These are phyloP conservation scores for Cadophora sp. DNA, from an alignment of 2,329 filamentous ascomycete species.

Conservation along the genomic window DNA sequence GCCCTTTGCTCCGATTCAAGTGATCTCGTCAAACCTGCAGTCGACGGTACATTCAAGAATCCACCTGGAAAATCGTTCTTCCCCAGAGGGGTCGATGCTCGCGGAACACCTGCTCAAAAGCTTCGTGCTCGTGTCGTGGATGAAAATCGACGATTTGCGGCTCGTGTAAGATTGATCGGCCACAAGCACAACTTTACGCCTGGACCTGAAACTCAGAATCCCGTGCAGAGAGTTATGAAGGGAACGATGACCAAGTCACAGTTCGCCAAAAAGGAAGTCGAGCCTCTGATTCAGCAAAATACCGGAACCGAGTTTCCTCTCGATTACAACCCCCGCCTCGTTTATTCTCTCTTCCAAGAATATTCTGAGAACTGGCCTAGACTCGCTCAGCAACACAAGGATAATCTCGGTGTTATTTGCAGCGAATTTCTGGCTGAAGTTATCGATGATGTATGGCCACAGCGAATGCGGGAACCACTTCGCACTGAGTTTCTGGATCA, in stretches of 20 bases:
- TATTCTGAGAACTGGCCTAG: slow-evolving; percentile 26
- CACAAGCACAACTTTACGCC: slow-evolving; percentile 26
- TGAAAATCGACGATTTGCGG: slow-evolving; percentile 25
- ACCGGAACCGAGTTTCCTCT: slow-evolving; percentile 27
- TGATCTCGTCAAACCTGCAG: slow-evolving; percentile 22
- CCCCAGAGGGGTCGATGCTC: slow-evolving; percentile 20
- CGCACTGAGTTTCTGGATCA: slow-evolving; percentile 24
- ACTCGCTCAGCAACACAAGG: slow-evolving; percentile 28
- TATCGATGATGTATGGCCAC: slow-evolving; percentile 27
- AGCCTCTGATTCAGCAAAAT: slow-evolving; percentile 22
- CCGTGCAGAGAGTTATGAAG: neutral
- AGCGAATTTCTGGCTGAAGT: slow-evolving; percentile 28
- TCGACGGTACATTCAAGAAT: slow-evolving; percentile 29
- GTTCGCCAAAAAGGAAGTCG: slow-evolving; percentile 26
- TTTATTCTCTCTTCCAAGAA: slow-evolving; percentile 26
- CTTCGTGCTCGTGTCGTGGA: slow-evolving; percentile 26
- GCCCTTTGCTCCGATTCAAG: slow-evolving; percentile 22
- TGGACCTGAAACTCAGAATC: neutral
- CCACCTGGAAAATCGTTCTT: slow-evolving; percentile 24
- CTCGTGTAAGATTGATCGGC: slow-evolving; percentile 22
- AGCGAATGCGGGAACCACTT: slow-evolving; percentile 26
- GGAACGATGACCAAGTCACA: slow-evolving; percentile 21
- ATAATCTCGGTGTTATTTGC: slow-evolving; percentile 25
- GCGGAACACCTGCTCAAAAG: slow-evolving; percentile 26
- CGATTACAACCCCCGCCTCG: slow-evolving; percentile 26